phyloP scores from a whole-genome alignment of 352 stramenopile genomes.

The Phytopythium kandeliae region DNA sequence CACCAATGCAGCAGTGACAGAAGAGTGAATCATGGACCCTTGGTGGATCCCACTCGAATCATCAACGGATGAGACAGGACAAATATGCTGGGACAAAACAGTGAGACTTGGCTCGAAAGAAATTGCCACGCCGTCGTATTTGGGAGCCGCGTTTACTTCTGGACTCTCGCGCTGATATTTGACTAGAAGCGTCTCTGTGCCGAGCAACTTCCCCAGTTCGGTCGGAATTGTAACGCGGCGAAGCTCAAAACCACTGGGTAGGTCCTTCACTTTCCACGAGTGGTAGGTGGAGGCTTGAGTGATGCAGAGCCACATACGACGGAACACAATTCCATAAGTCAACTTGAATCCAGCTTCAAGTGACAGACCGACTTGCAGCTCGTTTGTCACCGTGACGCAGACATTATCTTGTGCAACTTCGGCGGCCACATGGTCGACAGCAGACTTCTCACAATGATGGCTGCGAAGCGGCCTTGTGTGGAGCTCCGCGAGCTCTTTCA shows the following conservation, averaged over 20 bases:
- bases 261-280: conserved; percentile 27
- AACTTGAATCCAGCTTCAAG: conserved; percentile 8
- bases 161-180: conserved; percentile 10
- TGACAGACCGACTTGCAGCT: conserved; percentile 24
- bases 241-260: conserved; percentile 18
- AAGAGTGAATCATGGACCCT: too few relatives aligned
- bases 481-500: conserved; percentile 1
- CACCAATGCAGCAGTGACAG: background rate
- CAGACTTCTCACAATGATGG: background rate
- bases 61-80: conserved; percentile 11
- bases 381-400: conserved; percentile 22
- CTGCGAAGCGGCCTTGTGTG: background rate
- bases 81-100: conserved; percentile 57
- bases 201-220: conserved; percentile 41
- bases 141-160: conserved; percentile 5
- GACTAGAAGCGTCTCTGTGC: conserved; percentile 37
- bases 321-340: conserved; percentile 32
- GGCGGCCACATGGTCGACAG: background rate
- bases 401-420: conserved; percentile 5
- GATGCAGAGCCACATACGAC: conserved; percentile 37
- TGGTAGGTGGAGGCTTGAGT: conserved; percentile 15
- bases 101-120: conserved; percentile 37
- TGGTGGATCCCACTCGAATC: background rate
- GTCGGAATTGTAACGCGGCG: conserved; percentile 28
- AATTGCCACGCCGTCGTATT: conserved; percentile 24